Base-by-base conservation (phyloP, 2,329 filamentous ascomycete genomes). In the Colletotrichum aenigma region DNA sequence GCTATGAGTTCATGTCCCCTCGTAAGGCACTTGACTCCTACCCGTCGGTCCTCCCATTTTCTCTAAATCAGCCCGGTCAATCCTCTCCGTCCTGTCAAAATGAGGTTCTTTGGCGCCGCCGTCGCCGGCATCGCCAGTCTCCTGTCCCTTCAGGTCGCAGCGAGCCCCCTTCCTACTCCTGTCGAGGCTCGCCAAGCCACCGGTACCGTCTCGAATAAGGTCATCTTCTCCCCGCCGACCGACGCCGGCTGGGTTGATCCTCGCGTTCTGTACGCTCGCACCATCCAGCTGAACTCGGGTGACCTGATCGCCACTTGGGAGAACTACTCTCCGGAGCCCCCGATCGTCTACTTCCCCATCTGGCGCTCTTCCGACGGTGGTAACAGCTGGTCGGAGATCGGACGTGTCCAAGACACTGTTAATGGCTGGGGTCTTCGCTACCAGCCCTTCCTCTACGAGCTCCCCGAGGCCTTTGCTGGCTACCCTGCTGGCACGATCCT, bases 341-440 rank as follows among this genome's bases (percentile, higher is more conserved):
- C 90, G 2, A 80, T 84, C 2, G 89, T 90, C 16, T 86, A 85
- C 81, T 92, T 91, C 79, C 91, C 89, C 74, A 87, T 91, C 79
- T 90, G 85, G 79, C 83, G 85, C 76, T 91, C 88, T 36, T 83
- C 79, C 18, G 90, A 93, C 79, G 83, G 86, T 43, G 91, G 91
- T 16, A 80, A 85, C 66, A 91, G 89, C 4, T 95, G 93, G 93
- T 85, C 86, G 13, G 89, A 93, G 80, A 86, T 94, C 62, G 91
- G 92, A 9, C 87, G 87, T 15, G 90, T 95, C 9, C 85, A 90
- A 9, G 93, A 95, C 81, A 87, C 89, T 64, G 90, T 89, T 34
- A 92, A 94, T 77, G 89, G 89, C 48, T 92, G 90, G 85, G 93
- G 93, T 26, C 82, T 94, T 70, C 89, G 92, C 34, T 94, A 94